Percentiles rank a stretch among this genome's conserved stretches.
Conservation (phyloP, 148 eudicot genomes). For the Limonium bicolor region DNA sequence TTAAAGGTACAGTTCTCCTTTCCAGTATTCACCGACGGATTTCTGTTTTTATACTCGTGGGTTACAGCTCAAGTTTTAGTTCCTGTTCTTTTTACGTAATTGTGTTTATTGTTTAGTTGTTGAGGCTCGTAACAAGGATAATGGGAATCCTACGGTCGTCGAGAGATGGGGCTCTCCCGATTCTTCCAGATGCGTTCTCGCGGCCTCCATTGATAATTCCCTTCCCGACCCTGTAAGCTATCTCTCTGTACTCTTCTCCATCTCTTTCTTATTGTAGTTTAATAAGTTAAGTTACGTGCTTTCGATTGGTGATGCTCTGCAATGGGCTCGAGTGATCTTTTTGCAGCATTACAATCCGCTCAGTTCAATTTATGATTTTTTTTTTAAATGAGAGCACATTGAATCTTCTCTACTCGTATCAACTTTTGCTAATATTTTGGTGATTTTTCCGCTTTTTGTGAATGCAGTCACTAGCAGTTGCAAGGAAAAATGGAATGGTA, state of each 20-base stretch:
- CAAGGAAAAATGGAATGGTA: slow-evolving; percentile 74
- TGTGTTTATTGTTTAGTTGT: slow-evolving; percentile 40
- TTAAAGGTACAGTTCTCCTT: slow-evolving; percentile 34
- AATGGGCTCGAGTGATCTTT: background rate
- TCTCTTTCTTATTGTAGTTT: background rate
- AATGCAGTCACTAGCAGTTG: slow-evolving; percentile 73
- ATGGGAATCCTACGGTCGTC: slow-evolving; percentile 51
- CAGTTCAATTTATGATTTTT: too few relatives aligned
- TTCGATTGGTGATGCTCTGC: background rate
- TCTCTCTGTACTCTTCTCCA: background rate
- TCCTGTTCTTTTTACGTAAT: background rate
- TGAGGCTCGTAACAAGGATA: slow-evolving; percentile 65
- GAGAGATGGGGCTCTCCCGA: slow-evolving; percentile 95
- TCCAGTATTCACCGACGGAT: background rate
- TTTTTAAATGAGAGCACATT: too few relatives aligned
- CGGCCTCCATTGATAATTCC: slow-evolving; percentile 51
- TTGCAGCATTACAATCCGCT: too few relatives aligned
- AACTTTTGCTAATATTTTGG: too few relatives aligned
- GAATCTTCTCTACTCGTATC: too few relatives aligned
- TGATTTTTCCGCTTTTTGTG: too few relatives aligned
- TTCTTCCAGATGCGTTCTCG: slow-evolving; percentile 43
- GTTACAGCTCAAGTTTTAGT: background rate
- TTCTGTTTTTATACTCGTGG: background rate
- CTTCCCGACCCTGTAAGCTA: slow-evolving; percentile 51
- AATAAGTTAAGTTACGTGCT: background rate